Percentiles rank a stretch among this genome's conserved stretches.
Evolutionary conservation across 2,329 filamentous ascomycete species (phyloP).

Genomic region (Aspergillus sp.): DNA sequence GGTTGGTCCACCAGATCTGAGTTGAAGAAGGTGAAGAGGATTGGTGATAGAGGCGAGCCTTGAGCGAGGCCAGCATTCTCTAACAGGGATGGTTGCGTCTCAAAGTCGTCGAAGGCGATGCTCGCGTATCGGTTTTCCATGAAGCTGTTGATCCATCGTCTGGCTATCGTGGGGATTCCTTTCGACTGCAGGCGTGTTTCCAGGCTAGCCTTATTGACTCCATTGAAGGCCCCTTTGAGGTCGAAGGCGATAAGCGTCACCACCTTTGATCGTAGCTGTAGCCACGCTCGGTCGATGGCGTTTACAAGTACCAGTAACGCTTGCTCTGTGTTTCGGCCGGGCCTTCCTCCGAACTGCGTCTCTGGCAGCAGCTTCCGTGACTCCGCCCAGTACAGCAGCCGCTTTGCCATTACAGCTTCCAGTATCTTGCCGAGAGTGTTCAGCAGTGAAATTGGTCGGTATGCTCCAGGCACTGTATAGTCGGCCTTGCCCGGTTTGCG

Average conservation of each 20-base stretch:
- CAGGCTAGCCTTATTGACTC: slow-evolving; percentile 4
- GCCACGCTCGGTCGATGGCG: slow-evolving; percentile 17
- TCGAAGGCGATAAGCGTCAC: slow-evolving; percentile 18
- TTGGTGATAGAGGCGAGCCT: slow-evolving; percentile 33
- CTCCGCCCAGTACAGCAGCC: slow-evolving; percentile 18
- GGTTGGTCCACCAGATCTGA: slow-evolving; percentile 33
- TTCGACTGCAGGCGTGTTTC: background rate
- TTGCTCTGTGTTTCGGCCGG: slow-evolving; percentile 18
- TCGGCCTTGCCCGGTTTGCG: slow-evolving; percentile 25
- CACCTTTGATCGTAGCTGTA: slow-evolving; percentile 9
- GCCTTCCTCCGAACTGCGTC: slow-evolving; percentile 22
- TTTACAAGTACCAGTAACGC: slow-evolving; percentile 21
- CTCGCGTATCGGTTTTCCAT: slow-evolving; percentile 12
- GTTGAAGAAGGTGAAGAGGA: slow-evolving; percentile 39
- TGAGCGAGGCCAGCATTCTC: slow-evolving; percentile 17
- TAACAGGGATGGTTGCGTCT: slow-evolving; percentile 4
- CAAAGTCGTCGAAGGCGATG: slow-evolving; percentile 18
- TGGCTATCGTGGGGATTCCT: slow-evolving; percentile 2
- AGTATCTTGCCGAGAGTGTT: slow-evolving; percentile 23
- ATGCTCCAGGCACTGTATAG: slow-evolving; percentile 21
- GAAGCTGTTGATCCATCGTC: slow-evolving; percentile 20
- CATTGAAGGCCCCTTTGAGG: slow-evolving; percentile 19
- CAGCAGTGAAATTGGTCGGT: slow-evolving; percentile 25
- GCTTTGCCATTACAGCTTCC: slow-evolving; percentile 15
- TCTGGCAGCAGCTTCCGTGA: slow-evolving; percentile 19